Evolutionary conservation across 2,329 filamentous ascomycete genomes (phyloP).

Genomic region (Ophiocordyceps australis): DNA sequence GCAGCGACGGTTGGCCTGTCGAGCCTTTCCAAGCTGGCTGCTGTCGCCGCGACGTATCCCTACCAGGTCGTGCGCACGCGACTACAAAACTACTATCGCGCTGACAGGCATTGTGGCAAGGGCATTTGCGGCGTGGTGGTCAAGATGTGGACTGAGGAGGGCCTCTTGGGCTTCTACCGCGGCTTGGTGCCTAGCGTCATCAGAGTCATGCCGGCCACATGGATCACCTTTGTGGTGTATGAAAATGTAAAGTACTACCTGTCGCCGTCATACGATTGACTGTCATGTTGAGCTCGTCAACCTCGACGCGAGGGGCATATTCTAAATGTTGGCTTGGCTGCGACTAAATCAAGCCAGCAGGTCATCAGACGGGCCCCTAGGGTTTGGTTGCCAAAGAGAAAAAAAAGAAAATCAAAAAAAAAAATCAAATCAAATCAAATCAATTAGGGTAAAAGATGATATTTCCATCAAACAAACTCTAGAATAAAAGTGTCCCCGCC

Average conservation of each 20-base stretch:
- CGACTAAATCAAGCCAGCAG: no score
- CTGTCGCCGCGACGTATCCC: conserved; percentile 81
- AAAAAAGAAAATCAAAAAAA: not conserved
- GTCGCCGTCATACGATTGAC: conserved; percentile 18
- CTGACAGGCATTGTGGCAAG: conserved; percentile 53
- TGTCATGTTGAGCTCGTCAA: not conserved
- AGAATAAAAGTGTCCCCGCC: no score
- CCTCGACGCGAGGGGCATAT: not conserved
- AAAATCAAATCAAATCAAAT: not conserved
- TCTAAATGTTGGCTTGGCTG: no score
- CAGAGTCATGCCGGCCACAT: conserved; percentile 81
- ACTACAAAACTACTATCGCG: conserved; percentile 79
- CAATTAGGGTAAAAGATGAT: no score
- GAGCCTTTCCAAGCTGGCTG: conserved; percentile 67
- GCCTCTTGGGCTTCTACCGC: conserved; percentile 73
- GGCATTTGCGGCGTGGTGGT: conserved; percentile 51
- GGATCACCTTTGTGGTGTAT: conserved; percentile 93
- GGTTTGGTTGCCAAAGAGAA: no score
- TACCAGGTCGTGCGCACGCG: conserved; percentile 84
- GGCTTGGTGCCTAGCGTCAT: conserved; percentile 80
- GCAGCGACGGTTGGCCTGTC: conserved; percentile 68
- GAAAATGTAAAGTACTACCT: conserved; percentile 76
- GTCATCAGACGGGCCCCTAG: no score
- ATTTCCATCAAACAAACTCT: no score
- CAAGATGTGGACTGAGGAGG: conserved; percentile 66